These are phyloP conservation scores for Chara braunii DNA, from an alignment of 139 green algal species.

Conservation along the genomic window DNA sequence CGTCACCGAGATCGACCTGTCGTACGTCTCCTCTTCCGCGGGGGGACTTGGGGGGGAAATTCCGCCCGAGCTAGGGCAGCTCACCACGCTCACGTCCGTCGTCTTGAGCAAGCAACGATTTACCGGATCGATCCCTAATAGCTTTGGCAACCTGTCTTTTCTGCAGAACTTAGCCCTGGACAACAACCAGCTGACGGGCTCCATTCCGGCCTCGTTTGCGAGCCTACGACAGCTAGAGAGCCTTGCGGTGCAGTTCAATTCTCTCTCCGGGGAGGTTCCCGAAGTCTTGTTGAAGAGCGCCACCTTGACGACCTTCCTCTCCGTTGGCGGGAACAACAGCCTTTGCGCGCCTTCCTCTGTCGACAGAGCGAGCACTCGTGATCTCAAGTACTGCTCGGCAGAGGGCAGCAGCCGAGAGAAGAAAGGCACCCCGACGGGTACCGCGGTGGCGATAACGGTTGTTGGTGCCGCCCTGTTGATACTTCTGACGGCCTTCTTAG, in stretches of 20 bases:
- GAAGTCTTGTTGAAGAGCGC: no score
- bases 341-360: no score
- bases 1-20: background rate
- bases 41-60: background rate
- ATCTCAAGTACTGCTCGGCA: no score
- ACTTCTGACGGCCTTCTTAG: no score
- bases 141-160: background rate
- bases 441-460: no score
- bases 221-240: background rate
- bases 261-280: background rate
- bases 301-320: no score
- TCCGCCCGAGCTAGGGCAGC: slow-evolving; percentile 2
- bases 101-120: slow-evolving; percentile 5
- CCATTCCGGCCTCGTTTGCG: slow-evolving; percentile 3
- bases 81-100: background rate
- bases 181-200: slow-evolving; percentile 2
- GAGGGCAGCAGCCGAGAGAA: no score
- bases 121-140: background rate
- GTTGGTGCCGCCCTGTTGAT: no score
- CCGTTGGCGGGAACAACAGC: no score
- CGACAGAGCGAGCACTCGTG: no score
- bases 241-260: slow-evolving; percentile 3
- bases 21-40: background rate
- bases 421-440: no score
- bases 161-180: slow-evolving; percentile 2